A percentile compares a stretch with the other conserved stretches of the same genome.
These are phyloP conservation scores for Metschnikowia koreensis DNA, from an alignment of 805 yeast genomes.

Conservation along the genomic window DNA sequence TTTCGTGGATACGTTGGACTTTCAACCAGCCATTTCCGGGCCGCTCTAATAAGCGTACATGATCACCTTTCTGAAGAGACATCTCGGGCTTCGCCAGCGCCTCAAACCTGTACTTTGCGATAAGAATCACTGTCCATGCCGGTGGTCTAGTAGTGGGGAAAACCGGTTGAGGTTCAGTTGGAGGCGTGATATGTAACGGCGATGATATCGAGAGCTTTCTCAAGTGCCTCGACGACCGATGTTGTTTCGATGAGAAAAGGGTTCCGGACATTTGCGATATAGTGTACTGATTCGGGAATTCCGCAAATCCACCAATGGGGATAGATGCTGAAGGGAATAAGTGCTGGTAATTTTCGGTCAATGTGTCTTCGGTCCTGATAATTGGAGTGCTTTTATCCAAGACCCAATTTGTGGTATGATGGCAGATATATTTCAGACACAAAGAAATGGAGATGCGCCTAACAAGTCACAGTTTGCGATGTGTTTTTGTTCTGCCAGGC, in stretches of 20 bases:
- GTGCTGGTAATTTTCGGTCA: background rate
- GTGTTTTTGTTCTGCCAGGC: background rate
- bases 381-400: background rate
- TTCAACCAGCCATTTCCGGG: constrained; percentile 43
- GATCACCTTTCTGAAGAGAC: constrained; percentile 26
- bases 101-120: constrained; percentile 31
- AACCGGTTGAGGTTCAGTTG: constrained; percentile 1
- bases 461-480: background rate
- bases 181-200: constrained; percentile 5
- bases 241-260: constrained; percentile 3
- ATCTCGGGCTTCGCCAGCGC: constrained; percentile 31
- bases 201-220: constrained; percentile 1
- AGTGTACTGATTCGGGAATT: background rate
- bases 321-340: background rate
- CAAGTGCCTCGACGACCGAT: constrained; percentile 4
- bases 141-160: constrained; percentile 1
- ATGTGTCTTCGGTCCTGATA: background rate
- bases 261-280: constrained; percentile 3
- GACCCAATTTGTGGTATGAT: background rate
- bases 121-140: constrained; percentile 23
- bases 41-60: constrained; percentile 31
- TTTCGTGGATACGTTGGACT: constrained; percentile 28
- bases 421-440: background rate
- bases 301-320: background rate
- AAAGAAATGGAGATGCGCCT: background rate